Percentiles rank a stretch among this genome's conserved stretches.
These are phyloP conservation scores for Schwanniomyces pseudopolymorphus DNA, from an alignment of 805 yeast genomes.

Conservation along the genomic window DNA sequence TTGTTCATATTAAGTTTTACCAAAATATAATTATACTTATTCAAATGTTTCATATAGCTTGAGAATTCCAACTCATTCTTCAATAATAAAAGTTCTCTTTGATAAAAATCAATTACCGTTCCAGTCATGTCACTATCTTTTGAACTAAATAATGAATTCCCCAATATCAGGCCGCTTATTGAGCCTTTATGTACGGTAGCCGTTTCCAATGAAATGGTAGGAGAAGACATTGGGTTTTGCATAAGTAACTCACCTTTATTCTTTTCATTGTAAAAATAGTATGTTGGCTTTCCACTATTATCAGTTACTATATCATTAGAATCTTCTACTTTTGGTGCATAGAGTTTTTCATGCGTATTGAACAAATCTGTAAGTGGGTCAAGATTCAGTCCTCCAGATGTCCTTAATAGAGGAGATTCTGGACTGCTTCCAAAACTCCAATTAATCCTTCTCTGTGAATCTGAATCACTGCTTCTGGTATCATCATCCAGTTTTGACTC, in stretches of 20 bases:
- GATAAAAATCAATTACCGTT: constrained; percentile 45
- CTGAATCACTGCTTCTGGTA: neutral
- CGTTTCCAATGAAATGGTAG: constrained; percentile 23
- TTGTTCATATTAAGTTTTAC: constrained; percentile 14
- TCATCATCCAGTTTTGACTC: neutral
- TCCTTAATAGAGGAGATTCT: neutral
- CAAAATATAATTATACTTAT: constrained; percentile 27
- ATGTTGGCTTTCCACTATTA: constrained; percentile 2
- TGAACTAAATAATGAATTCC: neutral
- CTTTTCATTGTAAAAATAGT: constrained; percentile 11
- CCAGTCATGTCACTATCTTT: constrained; percentile 6
- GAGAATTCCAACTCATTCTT: constrained; percentile 64
- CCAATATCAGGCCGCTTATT: neutral
- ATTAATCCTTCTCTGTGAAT: neutral
- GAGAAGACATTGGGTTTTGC: constrained; percentile 15
- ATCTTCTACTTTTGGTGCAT: constrained; percentile 7
- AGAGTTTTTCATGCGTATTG: constrained; percentile 33
- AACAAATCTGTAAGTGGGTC: constrained; percentile 25
- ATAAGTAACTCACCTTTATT: constrained; percentile 11
- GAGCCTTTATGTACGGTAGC: constrained; percentile 15
- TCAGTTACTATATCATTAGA: constrained; percentile 2
- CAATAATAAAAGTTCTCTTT: constrained; percentile 55
- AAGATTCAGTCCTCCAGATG: neutral
- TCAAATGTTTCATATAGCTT: constrained; percentile 49
- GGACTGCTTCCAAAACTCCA: neutral